These are phyloP conservation scores for Primulina eburnea DNA, from an alignment of 257 asterid species.

Conservation along the genomic window DNA sequence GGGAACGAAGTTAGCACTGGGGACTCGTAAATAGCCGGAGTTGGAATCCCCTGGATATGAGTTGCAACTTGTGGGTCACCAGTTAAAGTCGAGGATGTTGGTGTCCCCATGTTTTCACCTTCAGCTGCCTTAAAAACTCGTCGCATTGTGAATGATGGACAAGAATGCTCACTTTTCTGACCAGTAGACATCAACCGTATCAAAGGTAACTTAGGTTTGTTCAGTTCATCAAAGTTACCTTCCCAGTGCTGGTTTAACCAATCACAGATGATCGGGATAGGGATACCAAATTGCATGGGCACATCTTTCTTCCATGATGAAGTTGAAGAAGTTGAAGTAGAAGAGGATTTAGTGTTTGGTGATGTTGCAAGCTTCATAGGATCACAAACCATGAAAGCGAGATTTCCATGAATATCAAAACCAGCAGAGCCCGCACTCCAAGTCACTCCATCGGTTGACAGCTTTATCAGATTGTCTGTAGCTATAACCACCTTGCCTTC, in stretches of 20 bases:
- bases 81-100: constrained; percentile 43
- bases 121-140: constrained; percentile 70
- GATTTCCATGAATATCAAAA: constrained; percentile 85
- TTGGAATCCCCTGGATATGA: constrained; percentile 60
- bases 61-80: constrained; percentile 40
- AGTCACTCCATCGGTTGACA: constrained; percentile 73
- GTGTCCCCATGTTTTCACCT: constrained; percentile 57
- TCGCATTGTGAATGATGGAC: constrained; percentile 91
- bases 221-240: constrained; percentile 88
- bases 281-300: constrained; percentile 90
- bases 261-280: constrained; percentile 83
- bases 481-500: constrained; percentile 96
- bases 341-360: constrained; percentile 71
- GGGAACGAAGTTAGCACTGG: constrained; percentile 56
- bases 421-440: constrained; percentile 99
- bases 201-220: constrained; percentile 79
- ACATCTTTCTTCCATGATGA: constrained; percentile 75
- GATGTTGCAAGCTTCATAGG: constrained; percentile 99
- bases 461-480: constrained; percentile 89
- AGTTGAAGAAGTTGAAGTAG: constrained; percentile 81
- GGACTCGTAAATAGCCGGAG: constrained; percentile 79
- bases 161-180: constrained; percentile 88
- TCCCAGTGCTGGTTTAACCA: constrained; percentile 99
- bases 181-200: constrained; percentile 88
- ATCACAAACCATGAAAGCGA: constrained; percentile 96